Base-by-base conservation (phyloP, 2,329 filamentous ascomycete species). In the Neopestalotiopsis sp. region DNA sequence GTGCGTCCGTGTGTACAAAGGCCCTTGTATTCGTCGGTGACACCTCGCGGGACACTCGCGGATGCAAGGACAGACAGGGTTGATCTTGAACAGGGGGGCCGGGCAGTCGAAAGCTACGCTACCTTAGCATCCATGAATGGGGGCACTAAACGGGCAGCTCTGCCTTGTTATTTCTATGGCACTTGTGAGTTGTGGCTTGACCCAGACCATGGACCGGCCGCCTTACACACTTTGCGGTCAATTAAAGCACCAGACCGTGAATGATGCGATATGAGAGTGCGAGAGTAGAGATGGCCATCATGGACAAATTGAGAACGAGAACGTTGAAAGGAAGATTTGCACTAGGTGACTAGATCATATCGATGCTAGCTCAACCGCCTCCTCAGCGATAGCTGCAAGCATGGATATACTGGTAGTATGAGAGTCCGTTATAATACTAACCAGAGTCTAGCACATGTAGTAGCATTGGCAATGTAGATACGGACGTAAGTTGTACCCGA, bases 21-120 rank as follows among this genome's bases (percentile, higher is more conserved):
- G 73, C 70, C 71, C 69, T 74, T 74, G 74, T 77, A 71, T 59
- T 30, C 57, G 73, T 77, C 76, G 74, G 74, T 78, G 69, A 74
- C 74, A 77, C 75, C 45, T 53, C 45, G 45, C 45, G 45, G 45
- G 45, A 53, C 45, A 17, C 45, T 75, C 71, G 73, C 74, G 74
- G 74, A 75, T 75, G 76, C 75, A 76, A 70, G 74, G 69, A 74
- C 70, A 66, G 74, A 71, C 76, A 74, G 71, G 77, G 74, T 66
- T 71, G 28, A 24, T 67, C 64, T 61, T 45, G 69, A 28, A 28
- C 71, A 73, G 70, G 74, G 61, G 69, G 67, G 57, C 67, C 56
- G 70, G 65, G 45, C n/a, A 53, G 45, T 28, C 45, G n/a, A 53
- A 53, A 72, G 71, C 73, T 72, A 76, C 24, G 24, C 73, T 75